Percentiles rank a stretch among this genome's conserved stretches.
phyloP scores from a whole-genome alignment of 148 eudicot genomes.

The Diospyros kaki region DNA sequence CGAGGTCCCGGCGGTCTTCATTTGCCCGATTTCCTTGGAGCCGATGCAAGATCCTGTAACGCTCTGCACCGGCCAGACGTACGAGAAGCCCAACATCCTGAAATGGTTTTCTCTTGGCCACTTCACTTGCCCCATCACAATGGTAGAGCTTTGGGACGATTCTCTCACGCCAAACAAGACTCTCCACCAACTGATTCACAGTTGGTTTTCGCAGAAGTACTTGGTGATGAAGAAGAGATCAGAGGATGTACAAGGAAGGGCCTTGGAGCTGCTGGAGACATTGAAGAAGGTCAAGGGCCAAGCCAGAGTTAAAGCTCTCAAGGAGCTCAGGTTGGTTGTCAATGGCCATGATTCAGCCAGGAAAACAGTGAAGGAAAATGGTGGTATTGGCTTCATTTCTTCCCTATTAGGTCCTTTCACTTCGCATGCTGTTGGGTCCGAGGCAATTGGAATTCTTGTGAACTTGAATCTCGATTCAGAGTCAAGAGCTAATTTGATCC shows the following conservation, averaged over 20 bases:
- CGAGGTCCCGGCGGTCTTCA: slow-evolving; percentile 69
- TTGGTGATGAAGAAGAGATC: slow-evolving; percentile 74
- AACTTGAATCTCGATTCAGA: slow-evolving; percentile 48
- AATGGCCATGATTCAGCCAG: slow-evolving; percentile 47
- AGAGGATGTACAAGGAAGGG: slow-evolving; percentile 89
- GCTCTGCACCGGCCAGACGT: slow-evolving; percentile 89
- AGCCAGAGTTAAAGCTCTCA: slow-evolving; percentile 58
- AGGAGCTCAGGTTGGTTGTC: slow-evolving; percentile 56
- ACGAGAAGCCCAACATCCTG: slow-evolving; percentile 68
- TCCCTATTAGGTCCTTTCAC: slow-evolving; percentile 78
- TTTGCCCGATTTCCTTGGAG: slow-evolving; percentile 84
- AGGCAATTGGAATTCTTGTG: slow-evolving; percentile 67
- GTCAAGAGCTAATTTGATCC: slow-evolving; percentile 45
- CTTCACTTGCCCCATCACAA: slow-evolving; percentile 80
- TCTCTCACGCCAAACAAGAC: slow-evolving; percentile 77
- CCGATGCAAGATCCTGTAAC: slow-evolving; percentile 96
- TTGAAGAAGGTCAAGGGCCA: slow-evolving; percentile 79
- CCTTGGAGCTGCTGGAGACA: slow-evolving; percentile 56
- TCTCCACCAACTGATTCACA: slow-evolving; percentile 53
- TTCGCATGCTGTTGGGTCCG: slow-evolving; percentile 79
- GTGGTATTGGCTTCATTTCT: slow-evolving; percentile 45
- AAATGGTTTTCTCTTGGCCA: slow-evolving; percentile 81
- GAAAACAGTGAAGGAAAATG: slow-evolving; percentile 62
- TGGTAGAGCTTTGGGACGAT: slow-evolving; percentile 82
- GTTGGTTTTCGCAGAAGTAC: slow-evolving; percentile 76